phyloP scores from a whole-genome alignment of 129 eudicot genomes.

The Escallonia rubra region DNA sequence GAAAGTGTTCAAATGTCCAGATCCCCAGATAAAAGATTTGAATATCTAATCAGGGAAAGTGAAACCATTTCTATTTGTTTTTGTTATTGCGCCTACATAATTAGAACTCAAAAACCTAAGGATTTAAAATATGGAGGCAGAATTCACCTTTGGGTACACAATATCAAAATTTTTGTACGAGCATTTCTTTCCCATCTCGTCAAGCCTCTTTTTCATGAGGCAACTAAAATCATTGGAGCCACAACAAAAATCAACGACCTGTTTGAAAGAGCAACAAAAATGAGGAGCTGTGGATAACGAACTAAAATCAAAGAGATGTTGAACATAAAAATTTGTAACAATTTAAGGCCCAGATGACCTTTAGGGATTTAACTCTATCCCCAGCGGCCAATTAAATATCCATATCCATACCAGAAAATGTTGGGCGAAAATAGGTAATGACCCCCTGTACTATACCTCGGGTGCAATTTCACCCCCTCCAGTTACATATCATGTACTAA shows the following conservation, averaged over 20 bases:
- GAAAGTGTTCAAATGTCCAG: background rate
- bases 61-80: background rate
- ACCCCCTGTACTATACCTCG: no score
- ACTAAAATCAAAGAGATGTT: background rate
- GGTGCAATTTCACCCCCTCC: no score
- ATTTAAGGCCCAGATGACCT: no score
- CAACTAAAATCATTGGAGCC: conserved; percentile 95
- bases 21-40: background rate
- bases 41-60: background rate
- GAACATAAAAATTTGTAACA: no score
- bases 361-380: no score
- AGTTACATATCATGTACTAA: no score
- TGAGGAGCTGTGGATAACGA: background rate
- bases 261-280: conserved; percentile 15
- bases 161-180: conserved; percentile 71
- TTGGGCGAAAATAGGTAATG: no score
- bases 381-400: no score
- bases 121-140: background rate
- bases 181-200: conserved; percentile 61
- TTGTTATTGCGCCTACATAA: background rate
- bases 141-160: conserved; percentile 57
- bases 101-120: background rate
- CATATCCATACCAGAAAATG: no score
- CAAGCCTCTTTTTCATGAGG: conserved; percentile 66
- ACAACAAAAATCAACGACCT: conserved; percentile 93